Evolutionary conservation across 768 basidiomycete species (phyloP), one percentile per base, ranked within the genome.

Genomic region (Collybiopsis luxurians): DNA sequence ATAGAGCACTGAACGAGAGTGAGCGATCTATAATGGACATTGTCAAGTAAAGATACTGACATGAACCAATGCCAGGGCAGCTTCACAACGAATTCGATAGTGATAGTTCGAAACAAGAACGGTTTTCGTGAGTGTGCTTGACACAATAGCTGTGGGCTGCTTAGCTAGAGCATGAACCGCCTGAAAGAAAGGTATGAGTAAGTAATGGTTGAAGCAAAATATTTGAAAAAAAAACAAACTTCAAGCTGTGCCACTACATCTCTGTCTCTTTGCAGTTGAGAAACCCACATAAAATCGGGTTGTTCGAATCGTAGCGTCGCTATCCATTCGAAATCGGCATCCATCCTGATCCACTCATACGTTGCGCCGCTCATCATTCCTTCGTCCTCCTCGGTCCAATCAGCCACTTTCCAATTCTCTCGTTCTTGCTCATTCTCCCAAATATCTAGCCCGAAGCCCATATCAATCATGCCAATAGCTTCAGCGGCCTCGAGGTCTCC

Each of bases 271-370:
- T 96, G 93, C 50, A 99, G 75, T 68, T 98, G 97, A 39, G 89
- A 92, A 21, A 96, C 90, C 95, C 95, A 99, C 92, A 96, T 96
- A 66, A 95, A 98, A 75, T 95, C 95, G 42, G 92, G 93, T 73
- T 98, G 94, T 50, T 95, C 90, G 61, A 96, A 98, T 60, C 85
- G 86, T 59, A 98, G 83, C 38, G 81, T 81, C n/a, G 92, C 90
- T 54, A 98, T 90, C 97, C 97, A 99, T 73, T 99, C 97, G 69
- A 97, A 95, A 68, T 99, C 97, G 15, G 97, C 95, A 67, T 99
- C 97, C 81, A 98, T 92, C 60, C 97, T 79, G 57, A 99, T 98
- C 96, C 96, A 99, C 72, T 99, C 97, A 71, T 98, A 99, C 2
- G 94, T 96, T 60, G 96, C 95, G 17, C 92, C 92, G 38, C 89